Evolutionary conservation across 2,329 filamentous ascomycete genomes (phyloP), one percentile per base, ranked within the genome.

Genomic region (Pleoardoris graminearum): DNA sequence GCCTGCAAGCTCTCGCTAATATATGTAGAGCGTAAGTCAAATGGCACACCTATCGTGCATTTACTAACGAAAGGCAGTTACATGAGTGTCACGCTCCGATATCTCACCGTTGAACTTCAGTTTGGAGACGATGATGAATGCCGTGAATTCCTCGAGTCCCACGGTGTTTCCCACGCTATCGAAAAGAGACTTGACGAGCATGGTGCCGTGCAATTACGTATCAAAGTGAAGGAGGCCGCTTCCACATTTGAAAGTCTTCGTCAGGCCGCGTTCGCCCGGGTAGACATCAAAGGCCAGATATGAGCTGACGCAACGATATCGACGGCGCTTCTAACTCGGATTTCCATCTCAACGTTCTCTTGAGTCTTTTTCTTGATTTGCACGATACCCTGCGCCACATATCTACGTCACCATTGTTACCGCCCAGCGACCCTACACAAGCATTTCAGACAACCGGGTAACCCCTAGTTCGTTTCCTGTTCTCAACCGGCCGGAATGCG

Each of bases 251-350:
- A 97, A 70, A 72, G 77, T 48, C 85, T 89, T 53, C 88, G 87
- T 71, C 75, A 80, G 33, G 80, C 82, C 57, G 93, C 93, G 43
- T 95, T 96, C 76, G 83, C 85, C 69, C 87, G 86, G 71, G 88
- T 97, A 80, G 92, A 97, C 77, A 95, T 97, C 80, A 97, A 97
- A 79, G 92, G 93, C 69, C 93, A 97, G 77, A 96, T 97, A 70
- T 94, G 79, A 87, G 52, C 48, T 42, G 77, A 85, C 14, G 19
- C 22, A 16, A 29, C 29, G 43, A 53, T 14, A 10, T 43, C 50
- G 32, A 36, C 39, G 49, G 58, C 48, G 52, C 44, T 30, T 38
- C 21, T 45, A 25, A 42, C 19, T 10, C 36, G 42, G 27, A 22
- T 56, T 39, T 30, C 51, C 48, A 19, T 48, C n/a, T 45, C 55